Conservation (phyloP, 176 grass and related monocot genomes). For the Hsuehochloa calcarea region DNA sequence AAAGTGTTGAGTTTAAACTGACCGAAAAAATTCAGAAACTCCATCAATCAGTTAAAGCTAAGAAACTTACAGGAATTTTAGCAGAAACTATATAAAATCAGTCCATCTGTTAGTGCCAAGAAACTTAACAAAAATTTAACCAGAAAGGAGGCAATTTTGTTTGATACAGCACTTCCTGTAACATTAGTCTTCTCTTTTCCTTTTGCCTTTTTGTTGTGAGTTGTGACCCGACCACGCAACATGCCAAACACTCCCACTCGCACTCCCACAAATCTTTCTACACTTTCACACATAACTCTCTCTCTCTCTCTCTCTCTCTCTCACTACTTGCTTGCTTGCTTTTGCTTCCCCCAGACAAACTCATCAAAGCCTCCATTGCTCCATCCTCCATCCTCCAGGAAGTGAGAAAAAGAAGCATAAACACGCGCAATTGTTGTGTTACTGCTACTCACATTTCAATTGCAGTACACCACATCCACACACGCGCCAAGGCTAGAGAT, state of each 20-base stretch:
- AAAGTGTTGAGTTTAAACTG: background rate
- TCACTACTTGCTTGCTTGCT: background rate
- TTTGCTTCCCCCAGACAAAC: conserved; percentile 18
- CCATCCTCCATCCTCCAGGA: background rate
- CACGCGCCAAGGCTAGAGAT: conserved; percentile 17
- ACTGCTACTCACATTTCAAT: background rate
- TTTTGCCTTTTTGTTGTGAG: background rate
- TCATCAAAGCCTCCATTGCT: background rate
- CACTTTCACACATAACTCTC: background rate
- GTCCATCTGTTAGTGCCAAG: background rate
- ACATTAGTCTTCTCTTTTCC: background rate
- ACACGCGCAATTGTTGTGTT: conserved; percentile 39
- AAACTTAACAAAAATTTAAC: background rate
- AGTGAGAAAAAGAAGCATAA: background rate
- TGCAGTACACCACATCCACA: conserved; percentile 33
- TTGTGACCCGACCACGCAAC: conserved; percentile 22
- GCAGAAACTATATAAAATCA: background rate
- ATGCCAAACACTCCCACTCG: background rate
- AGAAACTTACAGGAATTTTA: background rate
- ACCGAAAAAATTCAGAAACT: background rate
- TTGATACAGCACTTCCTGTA: background rate
- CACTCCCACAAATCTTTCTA: background rate
- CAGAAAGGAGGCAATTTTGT: background rate
- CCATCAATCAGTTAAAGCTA: background rate
- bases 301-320: background rate